Evolutionary conservation across 441 rosid species (phyloP), one percentile per base, ranked within the genome.

Genomic region (Iberis amara): DNA sequence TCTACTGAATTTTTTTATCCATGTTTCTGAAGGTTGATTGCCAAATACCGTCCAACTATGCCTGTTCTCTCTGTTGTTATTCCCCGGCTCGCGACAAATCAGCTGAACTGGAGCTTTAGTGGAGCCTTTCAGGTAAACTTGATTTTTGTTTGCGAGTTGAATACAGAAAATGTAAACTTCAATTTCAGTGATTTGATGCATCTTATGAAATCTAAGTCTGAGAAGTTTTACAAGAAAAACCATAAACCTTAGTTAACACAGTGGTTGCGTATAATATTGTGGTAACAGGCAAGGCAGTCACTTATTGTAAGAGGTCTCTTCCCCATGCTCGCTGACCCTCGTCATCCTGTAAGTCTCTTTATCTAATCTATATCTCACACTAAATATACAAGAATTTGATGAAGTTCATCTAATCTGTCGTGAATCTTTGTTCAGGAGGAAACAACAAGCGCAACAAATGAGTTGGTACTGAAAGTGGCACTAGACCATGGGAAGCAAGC

Each of bases 291-390:
- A 11, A 77, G 96, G 66, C 96, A 89, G 68, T 89, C 97, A 6
- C 89, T 89, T 47, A 73, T 86, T 13, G 88, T 89, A 24, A 74
- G 94, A 78, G 97, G 97, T 28, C 91, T 86, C 55, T 86, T 82
- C 73, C 96, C 96, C 21, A 89, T 86, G 95, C 96, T 89, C 27
- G 96, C 96, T 38, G 97, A 86, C 73, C 96, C 96, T 57, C 82
- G 91, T 23, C 96, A 89, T 68, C 77, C 89, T 7, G 96, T 89
- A 73, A 80, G 91, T 72, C 41, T 52, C 53, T 11, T 18, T 18
- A 18, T 18, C 21, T 18, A 18, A 18, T 18, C 21, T 18, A 18
- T 18, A 18, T 18, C 21, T 18, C 21, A 18, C 21, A 18, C 3
- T 18, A 18, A 18, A n/a, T n/a, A n/a, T n/a, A n/a, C n/a, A n/a